These are phyloP conservation scores for Talaromyces stipitatus DNA, from an alignment of 495 filamentous ascomycete species.

Conservation along the genomic window DNA sequence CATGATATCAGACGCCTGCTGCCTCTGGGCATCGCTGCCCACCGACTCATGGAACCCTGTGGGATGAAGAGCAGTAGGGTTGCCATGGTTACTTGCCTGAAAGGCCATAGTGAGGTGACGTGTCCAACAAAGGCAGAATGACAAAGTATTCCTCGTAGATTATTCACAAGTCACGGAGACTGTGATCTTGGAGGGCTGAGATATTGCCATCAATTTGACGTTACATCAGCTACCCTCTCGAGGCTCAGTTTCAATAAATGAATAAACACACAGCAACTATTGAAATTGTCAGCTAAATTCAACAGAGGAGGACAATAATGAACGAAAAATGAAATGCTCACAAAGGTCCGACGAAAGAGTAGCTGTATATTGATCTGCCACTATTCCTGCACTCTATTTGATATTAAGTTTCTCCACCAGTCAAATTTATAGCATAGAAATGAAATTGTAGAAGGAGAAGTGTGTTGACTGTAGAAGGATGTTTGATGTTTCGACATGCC, in stretches of 20 bases:
- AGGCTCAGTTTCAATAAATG: not conserved
- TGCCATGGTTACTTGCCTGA: not conserved
- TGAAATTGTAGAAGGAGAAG: not conserved
- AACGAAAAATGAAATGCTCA: too few relatives aligned
- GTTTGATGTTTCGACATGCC: not conserved
- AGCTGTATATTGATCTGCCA: too few relatives aligned
- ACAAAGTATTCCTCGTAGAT: too few relatives aligned
- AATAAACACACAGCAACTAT: too few relatives aligned
- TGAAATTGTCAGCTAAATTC: too few relatives aligned
- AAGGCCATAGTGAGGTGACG: not conserved
- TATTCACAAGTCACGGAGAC: not conserved
- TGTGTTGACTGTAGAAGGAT: not conserved
- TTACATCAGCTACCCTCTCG: too few relatives aligned
- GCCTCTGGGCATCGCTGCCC: not conserved
- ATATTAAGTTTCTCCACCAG: too few relatives aligned
- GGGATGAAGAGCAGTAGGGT: not conserved
- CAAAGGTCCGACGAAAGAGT: too few relatives aligned
- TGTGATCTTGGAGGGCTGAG: not conserved
- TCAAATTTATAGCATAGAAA: too few relatives aligned
- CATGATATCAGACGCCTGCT: not conserved
- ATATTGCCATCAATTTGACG: not conserved
- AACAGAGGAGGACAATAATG: too few relatives aligned
- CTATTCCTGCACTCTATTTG: too few relatives aligned
- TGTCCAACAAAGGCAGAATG: not conserved
- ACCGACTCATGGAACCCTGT: not conserved